Evolutionary conservation across 495 filamentous ascomycete species (phyloP).

Genomic region (Tuber magnatum): DNA sequence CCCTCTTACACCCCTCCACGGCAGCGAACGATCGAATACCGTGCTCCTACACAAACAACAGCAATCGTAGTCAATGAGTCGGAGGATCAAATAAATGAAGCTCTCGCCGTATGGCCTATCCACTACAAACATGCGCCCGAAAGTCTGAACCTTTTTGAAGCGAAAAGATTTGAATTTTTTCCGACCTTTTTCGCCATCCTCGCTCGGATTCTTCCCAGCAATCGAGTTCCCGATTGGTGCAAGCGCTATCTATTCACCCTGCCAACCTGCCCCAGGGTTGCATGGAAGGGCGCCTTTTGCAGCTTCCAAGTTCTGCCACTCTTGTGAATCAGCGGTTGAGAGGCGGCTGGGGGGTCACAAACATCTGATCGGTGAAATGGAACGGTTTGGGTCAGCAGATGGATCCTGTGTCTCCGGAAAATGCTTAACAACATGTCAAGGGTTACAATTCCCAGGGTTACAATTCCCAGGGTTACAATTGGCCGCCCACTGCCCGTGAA

Average conservation of each 20-base stretch:
- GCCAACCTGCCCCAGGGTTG: not conserved
- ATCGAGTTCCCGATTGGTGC: not conserved
- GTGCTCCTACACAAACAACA: conserved; percentile 1
- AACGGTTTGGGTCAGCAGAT: not conserved
- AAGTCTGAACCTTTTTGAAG: not conserved
- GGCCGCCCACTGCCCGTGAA: not conserved
- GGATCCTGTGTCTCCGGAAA: not conserved
- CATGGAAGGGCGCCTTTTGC: not conserved
- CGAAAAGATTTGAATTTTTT: conserved; percentile 3
- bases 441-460: not conserved
- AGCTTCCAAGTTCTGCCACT: not conserved
- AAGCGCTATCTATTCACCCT: not conserved
- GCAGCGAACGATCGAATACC: not conserved
- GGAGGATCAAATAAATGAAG: not conserved
- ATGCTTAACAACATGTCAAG: not conserved
- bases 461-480: not conserved
- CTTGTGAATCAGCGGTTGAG: not conserved
- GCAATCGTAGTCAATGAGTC: not conserved
- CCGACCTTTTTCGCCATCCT: not conserved
- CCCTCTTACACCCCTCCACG: not conserved
- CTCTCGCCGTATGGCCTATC: not conserved
- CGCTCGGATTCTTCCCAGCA: not conserved
- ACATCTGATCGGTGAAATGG: not conserved
- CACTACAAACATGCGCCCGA: not conserved
- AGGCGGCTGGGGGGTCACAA: not conserved